Percentiles rank a stretch among this genome's conserved stretches.
Evolutionary conservation across 176 grass and related monocot species (phyloP).

Genomic region (Carex cristatella): DNA sequence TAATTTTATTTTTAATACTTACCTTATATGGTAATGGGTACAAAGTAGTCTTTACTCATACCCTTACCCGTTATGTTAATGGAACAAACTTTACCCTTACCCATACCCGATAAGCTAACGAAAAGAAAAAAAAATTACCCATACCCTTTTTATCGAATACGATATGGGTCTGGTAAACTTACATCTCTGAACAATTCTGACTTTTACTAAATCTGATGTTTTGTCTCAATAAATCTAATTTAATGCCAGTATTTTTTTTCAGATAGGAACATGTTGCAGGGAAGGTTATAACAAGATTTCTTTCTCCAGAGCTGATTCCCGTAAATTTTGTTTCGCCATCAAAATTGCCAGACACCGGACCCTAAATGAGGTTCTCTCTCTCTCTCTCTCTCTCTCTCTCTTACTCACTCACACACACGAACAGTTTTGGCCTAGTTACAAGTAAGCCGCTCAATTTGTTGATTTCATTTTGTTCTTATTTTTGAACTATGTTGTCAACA

Average conservation of each 20-base stretch:
- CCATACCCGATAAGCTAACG: too few relatives aligned
- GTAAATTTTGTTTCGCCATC: conserved; percentile 68
- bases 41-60: too few relatives aligned
- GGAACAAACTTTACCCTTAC: too few relatives aligned
- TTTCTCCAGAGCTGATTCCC: conserved; percentile 48
- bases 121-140: too few relatives aligned
- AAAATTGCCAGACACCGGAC: conserved; percentile 56
- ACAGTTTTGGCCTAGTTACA: neutral
- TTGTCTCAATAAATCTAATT: conserved; percentile 25
- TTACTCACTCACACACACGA: neutral
- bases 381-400: conserved; percentile 7
- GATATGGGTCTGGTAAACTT: too few relatives aligned
- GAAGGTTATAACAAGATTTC: conserved; percentile 57
- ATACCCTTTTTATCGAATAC: too few relatives aligned
- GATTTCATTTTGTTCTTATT: neutral
- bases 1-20: too few relatives aligned
- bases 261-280: conserved; percentile 41
- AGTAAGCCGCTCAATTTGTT: neutral
- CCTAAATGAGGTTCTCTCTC: conserved; percentile 40
- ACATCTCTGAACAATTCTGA: neutral
- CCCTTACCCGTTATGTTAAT: too few relatives aligned
- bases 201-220: conserved; percentile 6
- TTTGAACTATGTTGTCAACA: neutral
- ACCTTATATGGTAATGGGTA: too few relatives aligned
- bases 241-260: conserved; percentile 3